Evolutionary conservation across 352 stramenopile genomes (phyloP).

Genomic region (Proteromonas lacertae): DNA sequence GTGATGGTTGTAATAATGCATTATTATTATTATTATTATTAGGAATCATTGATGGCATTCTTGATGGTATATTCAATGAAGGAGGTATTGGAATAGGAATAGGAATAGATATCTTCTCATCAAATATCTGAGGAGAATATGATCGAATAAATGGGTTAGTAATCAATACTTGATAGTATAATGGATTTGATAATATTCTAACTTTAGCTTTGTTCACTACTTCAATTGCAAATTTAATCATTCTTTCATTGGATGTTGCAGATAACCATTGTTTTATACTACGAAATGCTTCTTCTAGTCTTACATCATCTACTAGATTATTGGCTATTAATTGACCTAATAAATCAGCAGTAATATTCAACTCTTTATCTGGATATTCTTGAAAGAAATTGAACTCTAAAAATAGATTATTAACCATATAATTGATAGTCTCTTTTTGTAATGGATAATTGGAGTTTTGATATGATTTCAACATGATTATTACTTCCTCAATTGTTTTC

Average conservation of each 20-base stretch:
- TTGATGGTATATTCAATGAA: no score
- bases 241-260: constrained; percentile 75
- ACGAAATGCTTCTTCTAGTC: constrained; percentile 74
- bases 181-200: constrained; percentile 67
- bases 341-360: constrained; percentile 86
- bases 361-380: constrained; percentile 89
- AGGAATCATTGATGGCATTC: no score
- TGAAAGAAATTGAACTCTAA: constrained; percentile 97
- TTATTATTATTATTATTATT: no score
- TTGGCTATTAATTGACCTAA: constrained; percentile 93
- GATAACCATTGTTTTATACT: constrained; percentile 82
- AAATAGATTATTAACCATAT: constrained; percentile 97
- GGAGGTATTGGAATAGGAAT: no score
- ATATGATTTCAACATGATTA: constrained; percentile 92
- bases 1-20: no score
- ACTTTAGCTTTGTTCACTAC: constrained; percentile 86
- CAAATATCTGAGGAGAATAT: constrained; percentile 39
- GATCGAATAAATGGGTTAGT: constrained; percentile 83
- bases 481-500: constrained; percentile 58
- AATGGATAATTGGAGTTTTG: constrained; percentile 63
- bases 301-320: constrained; percentile 80
- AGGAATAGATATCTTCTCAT: not conserved
- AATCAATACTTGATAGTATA: constrained; percentile 86
- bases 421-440: constrained; percentile 94
- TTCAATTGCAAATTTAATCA: constrained; percentile 92